phyloP scores from a whole-genome alignment of 192 early-diverging fungal species.

The Diversispora eburnea region DNA sequence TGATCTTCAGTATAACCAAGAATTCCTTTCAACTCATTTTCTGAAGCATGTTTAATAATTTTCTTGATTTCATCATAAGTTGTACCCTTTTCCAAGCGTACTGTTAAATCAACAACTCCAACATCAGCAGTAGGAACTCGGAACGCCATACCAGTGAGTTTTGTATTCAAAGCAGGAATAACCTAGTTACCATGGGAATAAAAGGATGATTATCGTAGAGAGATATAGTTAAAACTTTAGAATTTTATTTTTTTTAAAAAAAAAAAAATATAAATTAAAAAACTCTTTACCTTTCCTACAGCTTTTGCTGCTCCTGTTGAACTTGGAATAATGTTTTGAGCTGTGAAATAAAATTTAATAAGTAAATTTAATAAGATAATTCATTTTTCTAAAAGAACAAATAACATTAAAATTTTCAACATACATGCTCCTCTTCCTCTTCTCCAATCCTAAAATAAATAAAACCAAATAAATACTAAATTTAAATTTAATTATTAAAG shows the following conservation, averaged over 20 bases:
- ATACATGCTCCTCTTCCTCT: slow-evolving; percentile 78
- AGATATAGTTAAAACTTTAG: too few species aligned
- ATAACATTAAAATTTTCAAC: slow-evolving; percentile 66
- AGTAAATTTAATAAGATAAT: slow-evolving; percentile 63
- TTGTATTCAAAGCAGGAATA: slow-evolving; percentile 88
- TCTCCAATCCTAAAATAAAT: slow-evolving; percentile 72
- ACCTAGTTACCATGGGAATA: slow-evolving; percentile 40
- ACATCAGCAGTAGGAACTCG: slow-evolving; percentile 91
- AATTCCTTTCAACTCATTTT: slow-evolving; percentile 79
- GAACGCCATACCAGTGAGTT: slow-evolving; percentile 98
- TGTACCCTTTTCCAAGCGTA: slow-evolving; percentile 85
- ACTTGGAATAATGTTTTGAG: slow-evolving; percentile 97
- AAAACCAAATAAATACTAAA: neutral
- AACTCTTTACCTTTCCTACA: slow-evolving; percentile 72
- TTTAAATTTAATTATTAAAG: neutral
- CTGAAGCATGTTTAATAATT: slow-evolving; percentile 80
- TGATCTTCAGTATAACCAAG: slow-evolving; percentile 88
- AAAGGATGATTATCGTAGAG: too few species aligned
- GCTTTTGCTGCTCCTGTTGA: slow-evolving; percentile 99
- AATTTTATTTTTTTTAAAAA: neutral
- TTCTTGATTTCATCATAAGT: slow-evolving; percentile 88
- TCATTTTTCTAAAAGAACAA: slow-evolving; percentile 82
- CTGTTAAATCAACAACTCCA: slow-evolving; percentile 96
- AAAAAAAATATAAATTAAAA: neutral
- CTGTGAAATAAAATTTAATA: slow-evolving; percentile 82